Base-by-base conservation (phyloP, 1,139 yeast species). In the Scheffersomyces stambukii region DNA sequence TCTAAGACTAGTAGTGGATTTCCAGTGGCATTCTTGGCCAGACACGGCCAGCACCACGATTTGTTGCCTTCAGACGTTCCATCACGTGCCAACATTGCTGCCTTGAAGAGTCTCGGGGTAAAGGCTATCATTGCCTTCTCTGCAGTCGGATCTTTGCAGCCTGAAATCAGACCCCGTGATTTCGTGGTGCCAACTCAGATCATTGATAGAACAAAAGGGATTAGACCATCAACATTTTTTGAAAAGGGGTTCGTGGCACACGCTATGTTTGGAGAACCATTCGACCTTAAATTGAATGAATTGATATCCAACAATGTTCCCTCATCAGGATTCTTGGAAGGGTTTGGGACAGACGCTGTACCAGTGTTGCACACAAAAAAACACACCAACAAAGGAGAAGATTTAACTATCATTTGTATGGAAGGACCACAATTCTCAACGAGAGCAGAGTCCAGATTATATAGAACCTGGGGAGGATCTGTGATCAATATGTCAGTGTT, bases 401-500 rank as follows among this genome's bases (percentile, higher is more conserved):
- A 89, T 48, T 64, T 84, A 38, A 82, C 94, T 3, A 76, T 93
- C 26, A 72, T 93, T 38, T 91, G 98, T 61, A 91, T 91, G 98
- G 99, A 91, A 60, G 99, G 99, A 22, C 99, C 99, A 3, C 96
- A 93, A 34, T 91, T 91, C 60, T 81, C 95, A 27, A 91, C 98
- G 10, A 75, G 98, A 41, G 97, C 98, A n/a, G 99, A 91, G 62
- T 85, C 96, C 12, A 75, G 73, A 54, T 60, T 91, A 56, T 93
- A 91, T 64, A 74, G 88, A 50, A 61, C 81, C 22, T 83, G 94
- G 81, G 96, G 96, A 35, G 98, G 96, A 8, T 75, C 86, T 21
- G 94, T 91, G 30, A 91, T 93, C 57, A 91, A 91, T 64, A 91
- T 91, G 98, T 81, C 95, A 31, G 93, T 86, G 33, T 61, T 91